These are phyloP conservation scores for Pseudozyma sp. DNA, from an alignment of 1,284 basidiomycete species.

Conservation along the genomic window DNA sequence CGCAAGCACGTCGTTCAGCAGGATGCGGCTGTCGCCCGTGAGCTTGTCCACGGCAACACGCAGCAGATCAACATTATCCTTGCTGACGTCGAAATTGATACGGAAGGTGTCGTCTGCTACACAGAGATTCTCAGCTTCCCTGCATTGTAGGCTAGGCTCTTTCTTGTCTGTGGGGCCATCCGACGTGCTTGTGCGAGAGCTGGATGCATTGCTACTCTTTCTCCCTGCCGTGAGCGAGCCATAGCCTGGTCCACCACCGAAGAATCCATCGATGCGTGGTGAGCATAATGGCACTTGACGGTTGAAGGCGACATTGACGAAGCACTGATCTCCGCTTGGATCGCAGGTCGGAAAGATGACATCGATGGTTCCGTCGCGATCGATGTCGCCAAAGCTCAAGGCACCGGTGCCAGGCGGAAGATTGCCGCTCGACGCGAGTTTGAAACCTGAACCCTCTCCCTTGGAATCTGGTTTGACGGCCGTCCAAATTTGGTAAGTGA, in stretches of 20 bases:
- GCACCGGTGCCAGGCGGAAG: constrained; percentile 83
- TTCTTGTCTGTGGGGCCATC: neutral
- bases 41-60: constrained; percentile 78
- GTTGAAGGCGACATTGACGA: constrained; percentile 93
- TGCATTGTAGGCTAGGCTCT: constrained; percentile 23
- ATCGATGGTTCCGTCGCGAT: constrained; percentile 95
- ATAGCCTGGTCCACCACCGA: constrained; percentile 46
- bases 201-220: constrained; percentile 3
- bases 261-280: constrained; percentile 47
- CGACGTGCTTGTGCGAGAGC: neutral
- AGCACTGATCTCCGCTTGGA: constrained; percentile 74
- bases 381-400: constrained; percentile 90
- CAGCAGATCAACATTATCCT: constrained; percentile 75
- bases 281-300: constrained; percentile 85
- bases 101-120: constrained; percentile 81
- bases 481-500: constrained; percentile 86
- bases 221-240: constrained; percentile 19
- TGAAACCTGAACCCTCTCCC: constrained; percentile 75
- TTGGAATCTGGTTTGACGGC: constrained; percentile 46
- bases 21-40: constrained; percentile 72
- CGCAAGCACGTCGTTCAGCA: constrained; percentile 75
- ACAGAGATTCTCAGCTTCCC: constrained; percentile 84
- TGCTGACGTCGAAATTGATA: constrained; percentile 77
- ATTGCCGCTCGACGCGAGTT: constrained; percentile 76
- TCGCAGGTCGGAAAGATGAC: constrained; percentile 89